Conservation (phyloP, 331 rosid species). For the Pyracantha coccinea region DNA sequence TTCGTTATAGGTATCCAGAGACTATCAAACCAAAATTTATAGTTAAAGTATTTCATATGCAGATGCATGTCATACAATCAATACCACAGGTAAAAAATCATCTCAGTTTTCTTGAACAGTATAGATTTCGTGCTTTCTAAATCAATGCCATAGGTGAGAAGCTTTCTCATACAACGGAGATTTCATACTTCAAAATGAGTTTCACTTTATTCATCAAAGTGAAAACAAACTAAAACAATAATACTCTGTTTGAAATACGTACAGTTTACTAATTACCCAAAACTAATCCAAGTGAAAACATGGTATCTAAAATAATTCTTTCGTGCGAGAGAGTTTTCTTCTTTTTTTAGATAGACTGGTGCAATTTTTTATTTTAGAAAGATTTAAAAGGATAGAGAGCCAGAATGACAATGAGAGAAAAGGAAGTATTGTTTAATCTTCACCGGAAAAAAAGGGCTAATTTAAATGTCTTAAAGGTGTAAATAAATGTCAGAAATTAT, state of each 20-base stretch:
- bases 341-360: neutral
- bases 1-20: neutral
- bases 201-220: neutral
- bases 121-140: no score
- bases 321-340: neutral
- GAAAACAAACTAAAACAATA: neutral
- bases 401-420: neutral
- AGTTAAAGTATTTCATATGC: neutral
- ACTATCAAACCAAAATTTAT: neutral
- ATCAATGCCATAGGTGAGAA: no score
- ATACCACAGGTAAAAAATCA: neutral
- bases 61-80: neutral
- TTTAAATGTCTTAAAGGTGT: neutral
- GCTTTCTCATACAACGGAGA: neutral
- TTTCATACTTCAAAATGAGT: neutral
- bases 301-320: no score
- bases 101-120: neutral
- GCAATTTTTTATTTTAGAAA: no score
- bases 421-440: neutral
- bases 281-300: neutral
- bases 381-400: no score
- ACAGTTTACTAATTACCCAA: neutral
- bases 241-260: neutral
- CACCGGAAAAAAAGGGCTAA: neutral
- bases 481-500: neutral